Conservation (phyloP, 2,329 filamentous ascomycete genomes). For the Fusarium ambrosium region DNA sequence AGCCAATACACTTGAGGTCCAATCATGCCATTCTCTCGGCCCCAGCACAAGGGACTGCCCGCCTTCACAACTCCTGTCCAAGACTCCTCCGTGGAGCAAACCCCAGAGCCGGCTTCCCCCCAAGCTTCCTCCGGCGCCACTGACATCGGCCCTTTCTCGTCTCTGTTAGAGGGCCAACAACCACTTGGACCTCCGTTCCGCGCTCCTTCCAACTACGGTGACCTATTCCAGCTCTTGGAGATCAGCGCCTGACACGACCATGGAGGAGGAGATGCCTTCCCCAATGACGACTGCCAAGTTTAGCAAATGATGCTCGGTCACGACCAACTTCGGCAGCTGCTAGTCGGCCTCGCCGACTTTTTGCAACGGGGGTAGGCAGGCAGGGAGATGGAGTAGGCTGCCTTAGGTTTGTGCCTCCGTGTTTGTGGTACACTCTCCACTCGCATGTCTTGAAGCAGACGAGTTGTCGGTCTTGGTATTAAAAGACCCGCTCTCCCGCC, state of each 20-base stretch:
- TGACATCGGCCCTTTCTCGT: slow-evolving; percentile 46
- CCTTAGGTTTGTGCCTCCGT: slow-evolving; percentile 13
- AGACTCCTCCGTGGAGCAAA: slow-evolving; percentile 20
- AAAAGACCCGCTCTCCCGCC: slow-evolving; percentile 37
- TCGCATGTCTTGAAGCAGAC: slow-evolving; percentile 21
- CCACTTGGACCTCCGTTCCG: slow-evolving; percentile 27
- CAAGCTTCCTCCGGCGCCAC: slow-evolving; percentile 38
- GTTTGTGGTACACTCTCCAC: slow-evolving; percentile 29
- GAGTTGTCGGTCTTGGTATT: slow-evolving; percentile 27
- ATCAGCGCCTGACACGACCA: slow-evolving; percentile 27
- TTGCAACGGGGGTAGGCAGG: background rate
- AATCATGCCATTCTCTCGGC: background rate
- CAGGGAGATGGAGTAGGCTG: slow-evolving; percentile 2
- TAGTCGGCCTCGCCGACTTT: slow-evolving; percentile 8
- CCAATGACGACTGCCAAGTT: slow-evolving; percentile 50
- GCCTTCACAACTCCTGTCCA: slow-evolving; percentile 1
- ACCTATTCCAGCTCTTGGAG: slow-evolving; percentile 11
- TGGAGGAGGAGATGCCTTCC: slow-evolving; percentile 20
- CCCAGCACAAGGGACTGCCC: slow-evolving; percentile 20
- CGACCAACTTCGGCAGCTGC: slow-evolving; percentile 2
- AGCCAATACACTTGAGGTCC: slow-evolving; percentile 21
- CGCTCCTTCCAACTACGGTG: slow-evolving; percentile 3
- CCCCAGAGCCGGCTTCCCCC: slow-evolving; percentile 22
- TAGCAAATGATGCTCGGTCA: slow-evolving; percentile 24
- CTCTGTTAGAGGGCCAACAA: slow-evolving; percentile 28